A percentile compares a stretch with the other conserved stretches of the same genome.
Evolutionary conservation across 2,329 filamentous ascomycete species (phyloP).

Genomic region (Aspergillus sp.): DNA sequence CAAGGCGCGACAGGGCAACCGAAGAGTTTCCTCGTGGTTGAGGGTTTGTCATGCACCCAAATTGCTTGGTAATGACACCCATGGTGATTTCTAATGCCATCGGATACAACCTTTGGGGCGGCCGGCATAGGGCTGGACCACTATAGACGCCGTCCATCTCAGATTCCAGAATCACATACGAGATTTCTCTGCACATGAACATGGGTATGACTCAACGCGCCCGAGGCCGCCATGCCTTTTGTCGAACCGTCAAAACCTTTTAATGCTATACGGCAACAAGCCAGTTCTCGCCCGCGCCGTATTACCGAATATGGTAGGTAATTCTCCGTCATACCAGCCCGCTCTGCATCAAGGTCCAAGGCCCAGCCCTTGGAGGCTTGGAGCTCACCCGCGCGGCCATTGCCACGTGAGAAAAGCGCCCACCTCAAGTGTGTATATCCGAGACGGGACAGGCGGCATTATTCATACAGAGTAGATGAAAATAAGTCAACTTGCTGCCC

Average conservation of each 20-base stretch:
- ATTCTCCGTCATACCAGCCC: too few species aligned
- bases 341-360: not conserved
- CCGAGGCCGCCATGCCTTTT: too few species aligned
- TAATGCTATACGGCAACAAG: not conserved
- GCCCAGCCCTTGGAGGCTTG: not conserved
- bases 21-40: too few species aligned
- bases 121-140: not conserved
- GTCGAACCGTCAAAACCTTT: not conserved
- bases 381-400: too few species aligned
- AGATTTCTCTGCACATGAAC: not conserved
- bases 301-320: not conserved
- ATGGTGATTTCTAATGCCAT: not conserved
- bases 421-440: too few species aligned
- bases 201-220: not conserved
- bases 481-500: too few species aligned
- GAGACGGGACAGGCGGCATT: too few species aligned
- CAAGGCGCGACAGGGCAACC: too few species aligned
- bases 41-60: not conserved
- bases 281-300: not conserved
- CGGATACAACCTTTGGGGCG: not conserved
- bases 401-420: too few species aligned
- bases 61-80: not conserved
- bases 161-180: not conserved
- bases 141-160: not conserved
- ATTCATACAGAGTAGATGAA: not conserved